A percentile compares a stretch with the other conserved stretches of the same genome.
Conservation (phyloP, 2,329 filamentous ascomycete genomes). For the Alternaria gaisen region DNA sequence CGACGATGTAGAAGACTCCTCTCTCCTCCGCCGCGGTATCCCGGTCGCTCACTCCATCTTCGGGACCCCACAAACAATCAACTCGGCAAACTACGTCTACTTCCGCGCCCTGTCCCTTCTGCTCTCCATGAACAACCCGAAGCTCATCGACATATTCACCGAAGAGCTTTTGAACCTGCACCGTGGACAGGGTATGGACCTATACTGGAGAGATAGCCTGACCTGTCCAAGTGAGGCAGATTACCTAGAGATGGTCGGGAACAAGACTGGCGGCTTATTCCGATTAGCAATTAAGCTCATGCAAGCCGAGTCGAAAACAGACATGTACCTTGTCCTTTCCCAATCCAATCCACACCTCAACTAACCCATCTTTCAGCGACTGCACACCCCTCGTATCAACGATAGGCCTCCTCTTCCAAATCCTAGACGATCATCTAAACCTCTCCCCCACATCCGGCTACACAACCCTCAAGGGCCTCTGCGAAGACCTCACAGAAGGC, state of each 20-base stretch:
- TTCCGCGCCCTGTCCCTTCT: conserved; percentile 81
- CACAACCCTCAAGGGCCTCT: conserved; percentile 88
- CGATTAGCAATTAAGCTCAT: conserved; percentile 85
- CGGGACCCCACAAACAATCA: conserved; percentile 87
- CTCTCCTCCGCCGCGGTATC: conserved; percentile 76
- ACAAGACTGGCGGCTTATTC: conserved; percentile 90
- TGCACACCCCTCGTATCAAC: conserved; percentile 86
- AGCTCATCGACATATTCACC: conserved; percentile 74
- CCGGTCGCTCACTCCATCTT: conserved; percentile 88
- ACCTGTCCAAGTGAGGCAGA: conserved; percentile 87
- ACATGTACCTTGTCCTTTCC: conserved; percentile 48
- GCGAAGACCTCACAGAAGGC: conserved; percentile 94
- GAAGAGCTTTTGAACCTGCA: conserved; percentile 87
- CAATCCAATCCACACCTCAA: neutral
- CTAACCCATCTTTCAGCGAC: conserved; percentile 58
- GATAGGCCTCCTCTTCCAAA: conserved; percentile 87
- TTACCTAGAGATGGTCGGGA: conserved; percentile 92
- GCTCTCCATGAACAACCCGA: conserved; percentile 72
- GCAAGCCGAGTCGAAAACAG: conserved; percentile 72
- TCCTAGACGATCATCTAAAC: conserved; percentile 94
- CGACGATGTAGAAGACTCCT: conserved; percentile 88
- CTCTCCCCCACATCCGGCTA: conserved; percentile 68
- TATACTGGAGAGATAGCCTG: conserved; percentile 87
- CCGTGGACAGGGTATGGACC: conserved; percentile 87
- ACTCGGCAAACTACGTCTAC: conserved; percentile 89